Evolutionary conservation across 2,329 filamentous ascomycete genomes (phyloP).

Genomic region (Aureobasidium subglaciale): DNA sequence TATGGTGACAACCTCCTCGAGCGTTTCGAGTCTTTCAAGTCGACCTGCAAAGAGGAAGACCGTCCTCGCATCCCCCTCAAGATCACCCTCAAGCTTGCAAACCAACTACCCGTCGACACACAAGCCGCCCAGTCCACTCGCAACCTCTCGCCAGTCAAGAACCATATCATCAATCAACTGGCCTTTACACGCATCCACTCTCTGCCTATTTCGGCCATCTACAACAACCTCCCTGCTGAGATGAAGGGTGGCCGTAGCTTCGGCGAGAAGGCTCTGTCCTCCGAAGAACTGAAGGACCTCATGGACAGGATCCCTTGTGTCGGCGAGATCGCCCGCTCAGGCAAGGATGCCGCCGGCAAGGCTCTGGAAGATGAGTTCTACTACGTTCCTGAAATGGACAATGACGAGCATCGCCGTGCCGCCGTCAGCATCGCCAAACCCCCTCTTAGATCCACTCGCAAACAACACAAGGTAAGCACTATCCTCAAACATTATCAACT

Average conservation of each 20-base stretch:
- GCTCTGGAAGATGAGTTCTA: constrained; percentile 93
- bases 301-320: constrained; percentile 71
- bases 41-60: constrained; percentile 52
- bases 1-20: constrained; percentile 81
- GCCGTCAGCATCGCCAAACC: constrained; percentile 84
- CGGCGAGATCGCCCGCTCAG: constrained; percentile 80
- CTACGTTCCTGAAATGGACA: constrained; percentile 82
- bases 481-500: not conserved
- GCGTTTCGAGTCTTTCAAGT: constrained; percentile 69
- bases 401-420: constrained; percentile 67
- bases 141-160: constrained; percentile 50
- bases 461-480: constrained; percentile 84
- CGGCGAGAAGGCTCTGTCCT: constrained; percentile 38
- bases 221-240: constrained; percentile 72
- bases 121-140: constrained; percentile 21
- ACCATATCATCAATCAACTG: constrained; percentile 91
- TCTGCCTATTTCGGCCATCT: constrained; percentile 80
- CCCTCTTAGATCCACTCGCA: constrained; percentile 79
- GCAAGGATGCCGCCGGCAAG: constrained; percentile 94
- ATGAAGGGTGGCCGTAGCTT: constrained; percentile 32
- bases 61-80: constrained; percentile 30
- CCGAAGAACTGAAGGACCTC: constrained; percentile 59
- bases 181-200: constrained; percentile 90
- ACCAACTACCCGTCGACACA: not conserved
- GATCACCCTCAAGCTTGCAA: constrained; percentile 23